Evolutionary conservation across 2,329 filamentous ascomycete species (phyloP).

Genomic region (Achaetomium macrosporum): DNA sequence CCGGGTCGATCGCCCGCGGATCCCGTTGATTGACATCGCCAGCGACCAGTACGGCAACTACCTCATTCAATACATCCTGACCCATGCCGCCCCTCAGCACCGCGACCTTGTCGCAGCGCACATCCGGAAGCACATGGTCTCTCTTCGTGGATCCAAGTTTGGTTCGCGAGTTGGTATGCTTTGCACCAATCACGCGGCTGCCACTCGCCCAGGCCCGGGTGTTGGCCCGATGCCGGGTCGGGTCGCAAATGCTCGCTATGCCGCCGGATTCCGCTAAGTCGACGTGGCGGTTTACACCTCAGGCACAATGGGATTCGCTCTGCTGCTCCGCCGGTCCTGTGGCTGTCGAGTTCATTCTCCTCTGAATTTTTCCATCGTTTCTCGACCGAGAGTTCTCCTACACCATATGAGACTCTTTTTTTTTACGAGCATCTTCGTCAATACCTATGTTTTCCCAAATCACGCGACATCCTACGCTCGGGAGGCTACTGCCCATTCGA

Average conservation of each 20-base stretch:
- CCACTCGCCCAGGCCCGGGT: conserved; percentile 82
- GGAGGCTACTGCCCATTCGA: conserved; percentile 33
- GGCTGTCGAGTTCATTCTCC: conserved; percentile 6
- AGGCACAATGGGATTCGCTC: neutral
- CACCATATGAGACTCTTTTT: conserved; percentile 30
- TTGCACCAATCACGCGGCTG: conserved; percentile 88
- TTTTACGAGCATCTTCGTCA: conserved; percentile 33
- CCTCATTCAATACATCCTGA: conserved; percentile 93
- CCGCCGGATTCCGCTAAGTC: conserved; percentile 51
- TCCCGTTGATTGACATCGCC: conserved; percentile 95
- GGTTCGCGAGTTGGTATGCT: conserved; percentile 98
- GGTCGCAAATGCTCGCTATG: conserved; percentile 54
- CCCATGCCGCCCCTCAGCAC: conserved; percentile 79
- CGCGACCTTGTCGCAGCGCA: conserved; percentile 89
- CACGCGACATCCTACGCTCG: conserved; percentile 36
- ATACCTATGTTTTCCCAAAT: conserved; percentile 33
- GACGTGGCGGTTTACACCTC: neutral
- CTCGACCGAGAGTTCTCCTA: conserved; percentile 25
- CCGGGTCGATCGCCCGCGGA: conserved; percentile 82
- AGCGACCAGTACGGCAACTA: conserved; percentile 99
- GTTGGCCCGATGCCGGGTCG: conserved; percentile 58
- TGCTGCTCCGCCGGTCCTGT: neutral
- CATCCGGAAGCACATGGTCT: conserved; percentile 99
- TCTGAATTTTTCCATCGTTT: conserved; percentile 26
- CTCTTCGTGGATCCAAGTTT: conserved; percentile 94